phyloP scores from a whole-genome alignment of 1,139 yeast species.

The Protomyces inouyei region DNA sequence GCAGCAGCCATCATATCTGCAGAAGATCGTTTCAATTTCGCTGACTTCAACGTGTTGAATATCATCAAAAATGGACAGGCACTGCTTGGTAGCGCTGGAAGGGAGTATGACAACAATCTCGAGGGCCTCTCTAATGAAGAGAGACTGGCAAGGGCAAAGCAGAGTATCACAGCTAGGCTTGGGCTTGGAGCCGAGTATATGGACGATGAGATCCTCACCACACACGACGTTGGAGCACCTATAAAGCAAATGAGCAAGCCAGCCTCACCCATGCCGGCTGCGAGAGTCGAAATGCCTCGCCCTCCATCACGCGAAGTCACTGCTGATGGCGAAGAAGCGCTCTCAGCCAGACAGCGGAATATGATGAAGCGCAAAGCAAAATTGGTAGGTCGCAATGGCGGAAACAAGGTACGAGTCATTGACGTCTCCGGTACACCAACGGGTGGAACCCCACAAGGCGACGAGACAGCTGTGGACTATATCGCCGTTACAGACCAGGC shows the following conservation, averaged over 20 bases:
- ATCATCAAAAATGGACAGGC: constrained; percentile 66
- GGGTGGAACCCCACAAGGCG: not conserved
- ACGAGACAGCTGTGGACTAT: constrained; percentile 33
- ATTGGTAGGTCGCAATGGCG: constrained; percentile 56
- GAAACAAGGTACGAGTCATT: constrained; percentile 53
- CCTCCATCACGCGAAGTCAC: constrained; percentile 28
- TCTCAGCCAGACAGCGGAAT: constrained; percentile 73
- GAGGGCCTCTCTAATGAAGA: constrained; percentile 43
- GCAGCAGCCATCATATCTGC: not conserved
- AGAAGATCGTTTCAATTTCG: constrained; percentile 52
- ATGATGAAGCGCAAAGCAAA: constrained; percentile 91
- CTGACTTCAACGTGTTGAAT: constrained; percentile 58
- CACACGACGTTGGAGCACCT: constrained; percentile 28
- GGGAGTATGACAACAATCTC: constrained; percentile 44
- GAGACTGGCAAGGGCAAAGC: constrained; percentile 43
- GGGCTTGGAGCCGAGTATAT: constrained; percentile 46
- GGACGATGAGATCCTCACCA: constrained; percentile 38
- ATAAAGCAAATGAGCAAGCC: not conserved
- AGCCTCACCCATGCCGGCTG: not conserved
- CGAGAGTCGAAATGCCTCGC: constrained; percentile 2
- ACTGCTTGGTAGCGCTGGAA: constrained; percentile 64
- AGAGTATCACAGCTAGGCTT: constrained; percentile 42
- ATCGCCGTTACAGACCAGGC: constrained; percentile 68
- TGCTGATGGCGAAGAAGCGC: constrained; percentile 25
- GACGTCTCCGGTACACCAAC: constrained; percentile 77